Evolutionary conservation across 2,329 filamentous ascomycete species (phyloP), one percentile per base, ranked within the genome.

Genomic region (Pseudocercospora ulei): DNA sequence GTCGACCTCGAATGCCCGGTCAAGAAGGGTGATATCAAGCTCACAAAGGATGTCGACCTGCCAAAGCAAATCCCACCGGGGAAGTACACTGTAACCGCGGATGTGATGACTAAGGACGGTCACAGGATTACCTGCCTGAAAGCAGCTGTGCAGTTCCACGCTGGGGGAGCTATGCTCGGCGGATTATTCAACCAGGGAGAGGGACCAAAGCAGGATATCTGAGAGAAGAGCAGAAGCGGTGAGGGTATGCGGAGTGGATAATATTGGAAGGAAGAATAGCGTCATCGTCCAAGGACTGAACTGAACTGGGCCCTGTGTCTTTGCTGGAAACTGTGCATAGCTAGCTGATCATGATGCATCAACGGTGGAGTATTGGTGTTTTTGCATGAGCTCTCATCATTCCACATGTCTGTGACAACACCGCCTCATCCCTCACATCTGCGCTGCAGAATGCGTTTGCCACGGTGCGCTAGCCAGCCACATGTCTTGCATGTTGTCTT

Each of bases 1-100:
- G 84, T 95, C 28, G 85, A 95, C 54, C 69, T 96, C 41, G 67
- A 83, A 54, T 98, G 90, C 64, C 90, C 90, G 33, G 72, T 98
- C 43, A 70, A 93, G 65, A 75, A 83, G 65, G 88, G 87, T 43
- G 66, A 76, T 13, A 69, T 86, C 57, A 52, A 48, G 11, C 66
- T 98, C 51, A 75, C 67, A 51, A 96, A 96, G 71, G 70, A 77
- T 12, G 84, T 96, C 39, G 76, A 88, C 23, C 70, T 98, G 46
- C 90, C 90, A 37, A 75, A 70, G 52, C 75, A 92, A 64, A 90
- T 96, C 50, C 88, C 88, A 60, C 82, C 84, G 43, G 90, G 87
- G 59, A 87, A 77, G 57, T 98, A 95, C 72, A 82, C 74, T 11
- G 90, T 98, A 22, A 65, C 79, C 24, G 90, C 88, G 26, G 83